A percentile compares a stretch with the other conserved stretches of the same genome.
phyloP scores from a whole-genome alignment of 441 rosid genomes.

The Breynia disticha region DNA sequence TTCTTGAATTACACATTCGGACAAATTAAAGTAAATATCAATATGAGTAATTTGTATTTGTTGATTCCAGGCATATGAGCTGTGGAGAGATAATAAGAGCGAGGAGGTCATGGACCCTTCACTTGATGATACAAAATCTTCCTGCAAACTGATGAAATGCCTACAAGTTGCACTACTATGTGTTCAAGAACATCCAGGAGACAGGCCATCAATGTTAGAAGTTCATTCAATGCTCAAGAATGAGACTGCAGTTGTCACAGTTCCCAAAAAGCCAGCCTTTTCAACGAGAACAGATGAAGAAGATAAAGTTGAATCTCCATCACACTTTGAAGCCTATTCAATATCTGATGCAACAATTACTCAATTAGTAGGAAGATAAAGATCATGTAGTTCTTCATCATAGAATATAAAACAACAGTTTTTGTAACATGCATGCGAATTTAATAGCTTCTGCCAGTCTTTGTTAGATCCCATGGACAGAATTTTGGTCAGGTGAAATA shows the following conservation, averaged over 20 bases:
- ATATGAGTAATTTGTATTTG: background rate
- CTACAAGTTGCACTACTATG: slow-evolving; percentile 27
- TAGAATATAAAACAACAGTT: too few relatives aligned
- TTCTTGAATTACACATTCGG: background rate
- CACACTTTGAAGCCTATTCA: slow-evolving; percentile 1
- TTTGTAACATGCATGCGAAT: too few relatives aligned
- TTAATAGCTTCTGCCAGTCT: too few relatives aligned
- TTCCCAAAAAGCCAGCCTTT: slow-evolving; percentile 26
- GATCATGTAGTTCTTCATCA: slow-evolving; percentile 3
- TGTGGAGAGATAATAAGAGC: slow-evolving; percentile 20
- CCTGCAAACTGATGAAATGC: slow-evolving; percentile 18
- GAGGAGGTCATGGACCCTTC: slow-evolving; percentile 23
- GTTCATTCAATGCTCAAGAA: slow-evolving; percentile 23
- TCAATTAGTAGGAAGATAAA: background rate
- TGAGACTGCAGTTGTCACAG: slow-evolving; percentile 2
- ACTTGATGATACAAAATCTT: slow-evolving; percentile 16
- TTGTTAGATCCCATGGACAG: too few relatives aligned
- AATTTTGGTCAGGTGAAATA: too few relatives aligned
- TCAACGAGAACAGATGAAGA: slow-evolving; percentile 11
- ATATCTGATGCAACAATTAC: slow-evolving; percentile 9
- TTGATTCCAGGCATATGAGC: slow-evolving; percentile 21
- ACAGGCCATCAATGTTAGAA: slow-evolving; percentile 31
- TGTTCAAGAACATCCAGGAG: slow-evolving; percentile 22
- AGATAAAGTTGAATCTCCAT: background rate
- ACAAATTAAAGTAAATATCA: too few relatives aligned